Conservation (phyloP, 805 yeast species). For the Ogataea polymorpha region DNA sequence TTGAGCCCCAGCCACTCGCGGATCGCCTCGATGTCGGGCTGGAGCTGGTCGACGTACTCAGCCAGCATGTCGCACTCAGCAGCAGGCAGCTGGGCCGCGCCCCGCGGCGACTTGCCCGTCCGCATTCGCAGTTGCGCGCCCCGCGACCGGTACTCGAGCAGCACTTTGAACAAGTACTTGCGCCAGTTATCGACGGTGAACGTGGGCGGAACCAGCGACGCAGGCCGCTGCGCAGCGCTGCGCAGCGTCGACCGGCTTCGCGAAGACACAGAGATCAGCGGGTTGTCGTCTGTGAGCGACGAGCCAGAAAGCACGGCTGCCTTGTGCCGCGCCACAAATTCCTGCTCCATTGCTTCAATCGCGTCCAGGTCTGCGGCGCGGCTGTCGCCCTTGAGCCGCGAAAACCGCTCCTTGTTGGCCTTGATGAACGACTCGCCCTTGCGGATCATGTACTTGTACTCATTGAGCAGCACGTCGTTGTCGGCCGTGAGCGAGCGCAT, state of each 20-base stretch:
- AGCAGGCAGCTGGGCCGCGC: conserved; percentile 1
- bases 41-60: conserved; percentile 14
- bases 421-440: conserved; percentile 18
- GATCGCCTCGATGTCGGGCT: conserved; percentile 24
- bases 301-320: conserved; percentile 18
- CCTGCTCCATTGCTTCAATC: conserved; percentile 10
- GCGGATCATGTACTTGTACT: conserved; percentile 20
- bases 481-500: conserved; percentile 17
- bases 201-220: conserved; percentile 25
- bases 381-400: conserved; percentile 8
- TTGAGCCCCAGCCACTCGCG: conserved; percentile 22
- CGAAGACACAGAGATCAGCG: conserved; percentile 18
- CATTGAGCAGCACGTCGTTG: conserved; percentile 13
- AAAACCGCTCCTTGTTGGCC: conserved; percentile 15
- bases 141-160: conserved; percentile 16
- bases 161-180: conserved; percentile 16
- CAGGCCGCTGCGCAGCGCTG: conserved; percentile 6
- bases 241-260: conserved; percentile 3
- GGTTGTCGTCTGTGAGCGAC: conserved; percentile 23
- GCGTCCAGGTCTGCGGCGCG: conserved; percentile 7
- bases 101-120: conserved; percentile 14
- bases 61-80: conserved; percentile 8
- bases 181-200: conserved; percentile 26
- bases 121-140: conserved; percentile 7
- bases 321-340: conserved; percentile 11